Conservation (phyloP, 108 stramenopile species). For the Nannochloropsis salina region DNA sequence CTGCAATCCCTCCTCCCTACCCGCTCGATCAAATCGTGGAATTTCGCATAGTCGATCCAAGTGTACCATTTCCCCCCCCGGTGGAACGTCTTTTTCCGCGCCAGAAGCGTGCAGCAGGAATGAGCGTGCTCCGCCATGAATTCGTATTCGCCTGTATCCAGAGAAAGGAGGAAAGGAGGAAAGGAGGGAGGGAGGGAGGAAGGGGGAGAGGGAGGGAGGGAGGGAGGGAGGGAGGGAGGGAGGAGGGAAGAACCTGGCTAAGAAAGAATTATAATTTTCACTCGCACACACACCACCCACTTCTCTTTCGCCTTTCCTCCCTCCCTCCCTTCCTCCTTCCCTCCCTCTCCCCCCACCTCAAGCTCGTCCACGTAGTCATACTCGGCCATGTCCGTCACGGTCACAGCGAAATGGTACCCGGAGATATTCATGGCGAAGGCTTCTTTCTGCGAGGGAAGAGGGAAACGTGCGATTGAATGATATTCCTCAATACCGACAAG, state of each 20-base stretch:
- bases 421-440: neutral
- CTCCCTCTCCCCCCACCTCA: neutral
- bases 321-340: neutral
- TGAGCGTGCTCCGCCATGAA: conserved; percentile 91
- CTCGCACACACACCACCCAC: neutral
- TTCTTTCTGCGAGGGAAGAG: neutral
- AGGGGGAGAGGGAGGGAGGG: neutral
- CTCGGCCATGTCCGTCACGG: neutral
- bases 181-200: neutral
- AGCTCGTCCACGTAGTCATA: neutral
- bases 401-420: neutral
- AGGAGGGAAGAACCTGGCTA: neutral
- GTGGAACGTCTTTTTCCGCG: conserved; percentile 53
- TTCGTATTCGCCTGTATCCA: conserved; percentile 64
- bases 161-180: neutral
- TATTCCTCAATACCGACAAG: neutral
- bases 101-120: conserved; percentile 82
- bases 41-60: conserved; percentile 61
- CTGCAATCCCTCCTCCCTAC: neutral
- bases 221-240: neutral
- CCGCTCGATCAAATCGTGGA: neutral
- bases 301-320: neutral
- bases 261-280: neutral
- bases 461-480: neutral
- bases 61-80: conserved; percentile 84